These are phyloP conservation scores for Diaporthe citriasiana DNA, from an alignment of 2,329 filamentous ascomycete genomes.

Conservation along the genomic window DNA sequence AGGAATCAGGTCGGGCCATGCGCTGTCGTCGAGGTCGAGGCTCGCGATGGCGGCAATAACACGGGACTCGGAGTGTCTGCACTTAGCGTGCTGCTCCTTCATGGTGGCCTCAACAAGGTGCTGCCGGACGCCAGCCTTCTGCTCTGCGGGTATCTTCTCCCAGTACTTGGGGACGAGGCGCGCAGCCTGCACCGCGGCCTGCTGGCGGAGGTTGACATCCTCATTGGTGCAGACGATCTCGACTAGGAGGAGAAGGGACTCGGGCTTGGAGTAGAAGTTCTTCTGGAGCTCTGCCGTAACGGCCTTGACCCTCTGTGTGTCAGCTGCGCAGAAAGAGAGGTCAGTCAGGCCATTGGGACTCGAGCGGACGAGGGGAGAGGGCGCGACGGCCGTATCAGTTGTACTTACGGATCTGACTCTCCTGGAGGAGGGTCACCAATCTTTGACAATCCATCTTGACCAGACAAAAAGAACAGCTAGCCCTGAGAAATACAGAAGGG, in stretches of 20 bases:
- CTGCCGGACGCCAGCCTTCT: slow-evolving; percentile 85
- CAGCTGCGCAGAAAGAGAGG: slow-evolving; percentile 68
- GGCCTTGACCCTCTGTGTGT: slow-evolving; percentile 90
- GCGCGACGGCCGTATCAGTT: slow-evolving; percentile 36
- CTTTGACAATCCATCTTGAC: slow-evolving; percentile 81
- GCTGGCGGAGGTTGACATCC: slow-evolving; percentile 81
- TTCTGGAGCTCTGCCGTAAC: slow-evolving; percentile 93
- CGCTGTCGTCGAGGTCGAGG: slow-evolving; percentile 86
- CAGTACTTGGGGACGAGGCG: slow-evolving; percentile 90
- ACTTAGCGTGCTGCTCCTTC: slow-evolving; percentile 81
- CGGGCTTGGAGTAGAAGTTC: slow-evolving; percentile 89
- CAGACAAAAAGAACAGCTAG: slow-evolving; percentile 37
- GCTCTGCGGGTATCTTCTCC: slow-evolving; percentile 77
- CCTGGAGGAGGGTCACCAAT: slow-evolving; percentile 88
- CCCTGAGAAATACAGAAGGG: slow-evolving; percentile 46
- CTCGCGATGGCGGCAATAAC: slow-evolving; percentile 90
- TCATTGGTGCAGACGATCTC: slow-evolving; percentile 88
- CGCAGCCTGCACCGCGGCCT: slow-evolving; percentile 90
- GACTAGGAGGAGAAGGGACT: slow-evolving; percentile 87
- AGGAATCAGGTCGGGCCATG: slow-evolving; percentile 86
- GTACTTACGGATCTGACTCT: slow-evolving; percentile 86
- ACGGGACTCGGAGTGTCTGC: slow-evolving; percentile 88
- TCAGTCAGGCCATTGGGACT: slow-evolving; percentile 51
- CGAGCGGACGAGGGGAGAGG: slow-evolving; percentile 36
- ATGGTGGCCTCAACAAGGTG: slow-evolving; percentile 88